Evolutionary conservation across 2,329 filamentous ascomycete species (phyloP), one percentile per base, ranked within the genome.

Genomic region (Keithomyces neogunnii): DNA sequence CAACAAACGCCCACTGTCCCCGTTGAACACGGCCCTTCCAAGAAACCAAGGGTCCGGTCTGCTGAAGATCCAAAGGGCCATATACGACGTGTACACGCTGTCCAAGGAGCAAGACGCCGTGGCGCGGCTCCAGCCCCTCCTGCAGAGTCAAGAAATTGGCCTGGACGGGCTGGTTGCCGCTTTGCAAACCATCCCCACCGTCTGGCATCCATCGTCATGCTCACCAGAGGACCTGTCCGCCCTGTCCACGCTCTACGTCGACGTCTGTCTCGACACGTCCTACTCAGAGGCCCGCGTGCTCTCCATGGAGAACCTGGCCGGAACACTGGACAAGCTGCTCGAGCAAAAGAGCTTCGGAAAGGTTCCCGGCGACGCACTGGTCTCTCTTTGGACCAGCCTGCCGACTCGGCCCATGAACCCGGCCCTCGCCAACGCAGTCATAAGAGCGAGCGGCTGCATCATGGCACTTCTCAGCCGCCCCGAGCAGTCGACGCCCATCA

Each of bases 251-350:
- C 59, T 77, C 3, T 81, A 79, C 53, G 57, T 72, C 9, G 64
- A 71, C 19, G 59, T 73, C 1, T 74, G 69, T 51, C 51, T 68
- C 4, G 57, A 58, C 3, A 69, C 71, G 0, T 58, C 62, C 1
- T 69, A 68, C 1, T 63, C 72, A 0, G 75, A 77, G 49, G 69
- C 74, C n/a, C 72, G 75, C 4, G 68, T 72, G 0, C 61, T 71
- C 4, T 73, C 76, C 0, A 59, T 82, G 9, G 60, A 68, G 10
- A 76, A 76, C 45, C 69, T 83, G 4, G 72, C 73, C 0, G 60
- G 63, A 3, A 56, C 74, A 4, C 55, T 82, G 40, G 74, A 80
- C 45, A 54, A 59, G 5, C 57, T 72, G 1, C 56, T 78, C 4
- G 44, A 55, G 28, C 56, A 59, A 0, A 57, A 51, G 1, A 57